Base-by-base conservation (phyloP, 2,329 filamentous ascomycete genomes). In the Colletotrichum truncatum region DNA sequence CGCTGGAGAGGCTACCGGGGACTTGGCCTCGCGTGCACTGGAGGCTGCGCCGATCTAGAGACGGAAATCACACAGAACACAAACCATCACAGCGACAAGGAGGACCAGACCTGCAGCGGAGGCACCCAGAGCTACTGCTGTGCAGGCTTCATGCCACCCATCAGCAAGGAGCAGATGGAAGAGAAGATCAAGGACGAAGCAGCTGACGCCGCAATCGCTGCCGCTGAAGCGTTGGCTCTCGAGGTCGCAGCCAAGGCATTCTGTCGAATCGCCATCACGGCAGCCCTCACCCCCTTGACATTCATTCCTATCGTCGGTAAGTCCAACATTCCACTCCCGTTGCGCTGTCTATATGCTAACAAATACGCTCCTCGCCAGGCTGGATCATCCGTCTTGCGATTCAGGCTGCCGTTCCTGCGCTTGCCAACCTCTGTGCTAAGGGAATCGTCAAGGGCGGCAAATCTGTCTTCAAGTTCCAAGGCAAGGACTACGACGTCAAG, bases 211-310 rank as follows among this genome's bases (percentile, higher is more conserved):
- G 74, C 74, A 8, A 68, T 72, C 32, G 67, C 67, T 8, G 68
- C 68, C 0, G 75, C 74, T 2, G 73, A 74, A 46, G 58, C 74
- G 8, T 67, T 68, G 12, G 75, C 75, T 4, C 62, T 77, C 0
- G 76, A 77, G 39, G 59, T 77, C 36, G 76, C 76, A 11, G 75
- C 76, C 1, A 78, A 75, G 46, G 74, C 71, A 1, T 77, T 78
- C 52, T 78, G 75, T 63, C 52, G 75, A 14, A 55, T 77, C 25
- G 75, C 75, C 3, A 71, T 78, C 7, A 72, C 75, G 3, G 76
- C 74, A 3, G 34, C 52, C 3, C 34, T 38, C 25, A 16, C 30
- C 6, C 48, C 57, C 10, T 32, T 65, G 12, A 38, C 34, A 16
- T 32, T 65, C n/a, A 58, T 58, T 16, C 61, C 61, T 26, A 38